Conservation (phyloP, 164 flowering plant species). For the Liquidambar formosana region DNA sequence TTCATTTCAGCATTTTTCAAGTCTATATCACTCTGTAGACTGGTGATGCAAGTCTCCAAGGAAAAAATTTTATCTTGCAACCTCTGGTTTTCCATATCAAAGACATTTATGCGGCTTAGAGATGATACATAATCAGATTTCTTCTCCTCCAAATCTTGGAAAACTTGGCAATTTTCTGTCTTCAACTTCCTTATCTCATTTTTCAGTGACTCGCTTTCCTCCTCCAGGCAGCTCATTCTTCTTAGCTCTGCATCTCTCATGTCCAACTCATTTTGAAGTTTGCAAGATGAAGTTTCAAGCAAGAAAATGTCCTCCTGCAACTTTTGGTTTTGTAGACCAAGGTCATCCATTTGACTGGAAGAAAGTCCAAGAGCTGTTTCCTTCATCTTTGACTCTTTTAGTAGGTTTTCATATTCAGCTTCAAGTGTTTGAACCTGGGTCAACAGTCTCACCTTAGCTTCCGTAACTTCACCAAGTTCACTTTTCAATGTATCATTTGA, state of each 20-base stretch:
- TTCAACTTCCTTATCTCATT: conserved; percentile 36
- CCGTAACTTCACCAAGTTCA: conserved; percentile 36
- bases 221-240: conserved; percentile 31
- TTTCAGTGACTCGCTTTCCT: conserved; percentile 39
- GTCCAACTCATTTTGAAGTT: conserved; percentile 39
- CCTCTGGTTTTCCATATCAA: conserved; percentile 33
- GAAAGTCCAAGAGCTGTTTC: conserved; percentile 41
- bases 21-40: conserved; percentile 40
- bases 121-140: conserved; percentile 41
- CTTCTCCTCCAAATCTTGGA: conserved; percentile 45
- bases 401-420: conserved; percentile 27
- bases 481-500: conserved; percentile 32
- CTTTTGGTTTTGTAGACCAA: conserved; percentile 31
- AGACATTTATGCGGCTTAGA: conserved; percentile 12
- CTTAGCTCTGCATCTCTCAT: conserved; percentile 36
- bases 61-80: conserved; percentile 40
- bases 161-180: conserved; percentile 33
- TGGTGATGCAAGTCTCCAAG: conserved; percentile 44
- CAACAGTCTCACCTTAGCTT: conserved; percentile 30
- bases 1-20: conserved; percentile 34
- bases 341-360: conserved; percentile 26
- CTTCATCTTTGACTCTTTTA: conserved; percentile 31
- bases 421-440: conserved; percentile 33
- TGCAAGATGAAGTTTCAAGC: conserved; percentile 28
- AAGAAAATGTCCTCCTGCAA: conserved; percentile 31